A percentile compares a stretch with the other conserved stretches of the same genome.
These are phyloP conservation scores for Seminavis robusta DNA, from an alignment of 108 stramenopile species.

Conservation along the genomic window DNA sequence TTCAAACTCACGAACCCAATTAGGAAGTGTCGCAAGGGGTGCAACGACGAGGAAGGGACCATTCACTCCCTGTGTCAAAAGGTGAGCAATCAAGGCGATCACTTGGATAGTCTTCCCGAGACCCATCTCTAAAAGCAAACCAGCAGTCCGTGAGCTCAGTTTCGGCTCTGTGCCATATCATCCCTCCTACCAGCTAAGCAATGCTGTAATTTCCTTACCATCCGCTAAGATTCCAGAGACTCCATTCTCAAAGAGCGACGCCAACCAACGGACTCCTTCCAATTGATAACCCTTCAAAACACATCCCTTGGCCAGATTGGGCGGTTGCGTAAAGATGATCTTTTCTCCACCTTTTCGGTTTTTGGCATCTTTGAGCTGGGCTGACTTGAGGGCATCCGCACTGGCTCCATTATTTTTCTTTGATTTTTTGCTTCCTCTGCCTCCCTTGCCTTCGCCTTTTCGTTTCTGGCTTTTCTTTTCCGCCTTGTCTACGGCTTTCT, in stretches of 20 bases:
- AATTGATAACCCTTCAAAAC: constrained; percentile 82
- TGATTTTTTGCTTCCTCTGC: constrained; percentile 37
- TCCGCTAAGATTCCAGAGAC: constrained; percentile 98
- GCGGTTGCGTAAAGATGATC: constrained; percentile 82
- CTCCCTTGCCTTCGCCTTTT: constrained; percentile 17
- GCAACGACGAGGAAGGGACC: constrained; percentile 95
- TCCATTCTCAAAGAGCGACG: constrained; percentile 96
- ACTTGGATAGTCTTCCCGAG: constrained; percentile 91
- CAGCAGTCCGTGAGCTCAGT: neutral
- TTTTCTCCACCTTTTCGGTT: constrained; percentile 26
- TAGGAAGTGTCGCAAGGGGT: constrained; percentile 97
- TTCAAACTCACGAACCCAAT: constrained; percentile 96
- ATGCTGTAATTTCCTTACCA: constrained; percentile 84
- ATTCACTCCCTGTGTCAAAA: constrained; percentile 78
- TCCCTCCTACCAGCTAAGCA: constrained; percentile 1
- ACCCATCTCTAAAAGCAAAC: constrained; percentile 3
- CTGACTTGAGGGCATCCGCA: constrained; percentile 51
- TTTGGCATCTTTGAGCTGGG: constrained; percentile 52
- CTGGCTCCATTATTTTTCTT: constrained; percentile 49
- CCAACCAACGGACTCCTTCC: constrained; percentile 94
- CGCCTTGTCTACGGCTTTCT: constrained; percentile 26
- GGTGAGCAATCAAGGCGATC: constrained; percentile 91
- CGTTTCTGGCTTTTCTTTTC: constrained; percentile 51
- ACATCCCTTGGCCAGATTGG: constrained; percentile 70
- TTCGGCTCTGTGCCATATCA: constrained; percentile 1